Evolutionary conservation across 345 rosid genomes (phyloP).

Genomic region (Citrus glauca): DNA sequence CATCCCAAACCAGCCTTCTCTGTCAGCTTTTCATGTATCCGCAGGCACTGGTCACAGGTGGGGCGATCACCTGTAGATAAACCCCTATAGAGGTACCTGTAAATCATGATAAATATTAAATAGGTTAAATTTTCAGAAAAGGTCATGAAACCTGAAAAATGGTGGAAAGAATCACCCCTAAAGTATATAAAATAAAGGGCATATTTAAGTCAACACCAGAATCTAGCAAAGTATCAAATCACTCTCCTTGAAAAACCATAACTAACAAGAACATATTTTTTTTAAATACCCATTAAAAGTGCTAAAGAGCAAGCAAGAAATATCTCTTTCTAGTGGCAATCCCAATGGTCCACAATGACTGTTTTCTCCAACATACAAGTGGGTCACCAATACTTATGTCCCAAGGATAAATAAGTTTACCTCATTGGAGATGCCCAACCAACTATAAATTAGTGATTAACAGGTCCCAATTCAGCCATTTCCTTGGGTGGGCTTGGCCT

Average conservation of each 20-base stretch:
- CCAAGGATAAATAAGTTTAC: neutral
- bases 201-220: neutral
- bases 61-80: slow-evolving; percentile 91
- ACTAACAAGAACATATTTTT: neutral
- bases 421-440: neutral
- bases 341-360: neutral
- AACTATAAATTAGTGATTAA: neutral
- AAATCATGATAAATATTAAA: neutral
- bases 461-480: neutral
- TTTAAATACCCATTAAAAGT: neutral
- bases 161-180: neutral
- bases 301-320: neutral
- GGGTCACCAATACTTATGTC: neutral
- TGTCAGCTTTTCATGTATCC: slow-evolving; percentile 81
- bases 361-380: neutral
- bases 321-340: neutral
- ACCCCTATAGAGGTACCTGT: slow-evolving; percentile 83
- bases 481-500: neutral
- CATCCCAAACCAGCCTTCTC: slow-evolving; percentile 93
- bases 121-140: neutral
- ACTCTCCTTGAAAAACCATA: neutral
- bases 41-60: slow-evolving; percentile 85
- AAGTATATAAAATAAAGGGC: neutral
- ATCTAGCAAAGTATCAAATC: neutral
- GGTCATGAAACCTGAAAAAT: neutral